Conservation (phyloP, 1,284 basidiomycete genomes). For the Athelia sp. region DNA sequence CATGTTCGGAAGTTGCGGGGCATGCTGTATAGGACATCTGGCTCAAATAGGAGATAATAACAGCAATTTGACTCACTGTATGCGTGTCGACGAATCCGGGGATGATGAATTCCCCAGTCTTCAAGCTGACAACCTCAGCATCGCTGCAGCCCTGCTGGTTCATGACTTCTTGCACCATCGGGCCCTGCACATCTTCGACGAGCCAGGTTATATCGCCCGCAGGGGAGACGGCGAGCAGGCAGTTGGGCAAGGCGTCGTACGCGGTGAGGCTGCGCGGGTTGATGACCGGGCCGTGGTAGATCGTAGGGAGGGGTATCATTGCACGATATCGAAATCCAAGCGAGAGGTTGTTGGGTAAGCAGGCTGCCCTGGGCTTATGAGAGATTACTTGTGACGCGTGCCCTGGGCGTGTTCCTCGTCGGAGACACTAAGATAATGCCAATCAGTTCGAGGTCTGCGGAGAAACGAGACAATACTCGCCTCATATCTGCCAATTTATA, state of each 20-base stretch:
- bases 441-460: too few relatives aligned
- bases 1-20: slow-evolving; percentile 83
- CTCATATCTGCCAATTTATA: too few relatives aligned
- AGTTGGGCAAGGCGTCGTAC: slow-evolving; percentile 38
- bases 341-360: too few relatives aligned
- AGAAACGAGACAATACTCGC: too few relatives aligned
- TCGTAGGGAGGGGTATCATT: slow-evolving; percentile 14
- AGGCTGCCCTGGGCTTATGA: too few relatives aligned
- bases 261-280: slow-evolving; percentile 43
- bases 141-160: slow-evolving; percentile 24
- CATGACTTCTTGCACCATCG: slow-evolving; percentile 29
- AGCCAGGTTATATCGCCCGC: slow-evolving; percentile 52
- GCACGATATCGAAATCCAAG: too few relatives aligned
- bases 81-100: slow-evolving; percentile 92
- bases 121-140: slow-evolving; percentile 38
- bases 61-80: slow-evolving; percentile 45
- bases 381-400: too few relatives aligned
- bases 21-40: slow-evolving; percentile 52
- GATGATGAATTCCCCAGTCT: slow-evolving; percentile 74
- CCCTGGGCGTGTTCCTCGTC: too few relatives aligned
- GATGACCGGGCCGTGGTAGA: slow-evolving; percentile 67
- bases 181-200: slow-evolving; percentile 37
- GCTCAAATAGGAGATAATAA: not conserved
- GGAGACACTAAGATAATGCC: too few relatives aligned
- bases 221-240: slow-evolving; percentile 42